Conservation (phyloP, 805 yeast species). For the Lipomyces starkeyi region DNA sequence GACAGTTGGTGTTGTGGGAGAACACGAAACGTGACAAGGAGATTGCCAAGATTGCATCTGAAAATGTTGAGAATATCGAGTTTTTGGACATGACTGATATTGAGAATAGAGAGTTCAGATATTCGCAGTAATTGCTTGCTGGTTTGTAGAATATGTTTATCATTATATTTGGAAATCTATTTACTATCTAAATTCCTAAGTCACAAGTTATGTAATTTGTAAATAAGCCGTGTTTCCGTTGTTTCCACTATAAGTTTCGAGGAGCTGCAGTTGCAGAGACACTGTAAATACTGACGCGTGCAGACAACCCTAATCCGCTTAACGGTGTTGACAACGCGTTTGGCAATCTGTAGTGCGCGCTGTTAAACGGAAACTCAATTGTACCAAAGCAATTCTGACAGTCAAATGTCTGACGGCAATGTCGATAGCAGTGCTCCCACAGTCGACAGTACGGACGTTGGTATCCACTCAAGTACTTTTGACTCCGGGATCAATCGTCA, state of each 20-base stretch:
- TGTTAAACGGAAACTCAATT: too few relatives aligned
- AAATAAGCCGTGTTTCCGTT: too few relatives aligned
- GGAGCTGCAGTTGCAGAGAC: too few relatives aligned
- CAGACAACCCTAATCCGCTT: too few relatives aligned
- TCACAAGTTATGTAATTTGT: too few relatives aligned
- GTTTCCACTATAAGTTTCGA: too few relatives aligned
- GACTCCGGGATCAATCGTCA: slow-evolving; percentile 30
- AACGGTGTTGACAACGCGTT: too few relatives aligned
- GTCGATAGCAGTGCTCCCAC: slow-evolving; percentile 24
- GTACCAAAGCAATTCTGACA: not conserved
- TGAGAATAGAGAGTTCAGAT: slow-evolving; percentile 61
- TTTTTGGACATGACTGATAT: slow-evolving; percentile 60
- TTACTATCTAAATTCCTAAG: too few relatives aligned
- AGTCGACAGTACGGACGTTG: slow-evolving; percentile 30
- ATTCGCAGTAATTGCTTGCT: slow-evolving; percentile 34
- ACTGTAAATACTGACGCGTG: too few relatives aligned
- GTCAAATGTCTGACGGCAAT: slow-evolving; percentile 1
- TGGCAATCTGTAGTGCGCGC: too few relatives aligned
- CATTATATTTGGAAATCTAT: not conserved
- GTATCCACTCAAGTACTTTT: slow-evolving; percentile 28
- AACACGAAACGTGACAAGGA: slow-evolving; percentile 57
- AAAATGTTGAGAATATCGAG: slow-evolving; percentile 49
- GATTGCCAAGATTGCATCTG: slow-evolving; percentile 40
- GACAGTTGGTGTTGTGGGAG: slow-evolving; percentile 46
- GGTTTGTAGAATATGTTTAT: not conserved